Conservation (phyloP, 1,284 basidiomycete genomes). For the Sanghuangporus sanghuang region DNA sequence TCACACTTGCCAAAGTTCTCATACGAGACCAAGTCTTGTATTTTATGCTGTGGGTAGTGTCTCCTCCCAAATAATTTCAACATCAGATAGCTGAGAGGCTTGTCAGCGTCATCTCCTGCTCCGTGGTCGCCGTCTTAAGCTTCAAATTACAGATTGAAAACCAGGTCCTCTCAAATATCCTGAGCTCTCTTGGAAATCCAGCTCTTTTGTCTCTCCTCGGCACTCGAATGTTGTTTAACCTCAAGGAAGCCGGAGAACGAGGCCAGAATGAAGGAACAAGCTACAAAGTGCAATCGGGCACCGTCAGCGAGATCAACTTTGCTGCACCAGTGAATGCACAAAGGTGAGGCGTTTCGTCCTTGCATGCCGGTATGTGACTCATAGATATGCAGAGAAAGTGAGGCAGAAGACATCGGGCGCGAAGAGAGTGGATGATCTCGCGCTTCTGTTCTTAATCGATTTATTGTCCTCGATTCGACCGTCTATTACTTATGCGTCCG, state of each 20-base stretch:
- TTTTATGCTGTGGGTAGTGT: neutral
- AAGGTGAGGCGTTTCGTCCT: neutral
- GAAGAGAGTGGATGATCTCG: neutral
- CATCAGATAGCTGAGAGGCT: neutral
- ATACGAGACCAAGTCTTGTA: conserved; percentile 1
- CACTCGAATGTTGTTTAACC: neutral
- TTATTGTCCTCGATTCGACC: neutral
- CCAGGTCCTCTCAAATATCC: neutral
- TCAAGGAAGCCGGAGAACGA: neutral
- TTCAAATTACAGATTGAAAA: neutral
- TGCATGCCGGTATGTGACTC: too few relatives aligned
- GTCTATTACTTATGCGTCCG: neutral
- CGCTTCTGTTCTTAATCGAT: neutral
- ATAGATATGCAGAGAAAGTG: neutral
- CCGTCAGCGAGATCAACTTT: neutral
- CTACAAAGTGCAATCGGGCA: neutral
- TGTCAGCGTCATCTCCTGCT: neutral
- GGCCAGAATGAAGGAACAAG: neutral
- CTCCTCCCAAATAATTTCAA: too few relatives aligned
- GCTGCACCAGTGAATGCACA: neutral
- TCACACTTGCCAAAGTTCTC: neutral
- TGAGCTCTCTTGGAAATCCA: conserved; percentile 5
- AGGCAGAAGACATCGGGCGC: neutral
- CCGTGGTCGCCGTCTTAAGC: neutral
- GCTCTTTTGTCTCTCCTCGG: neutral